Evolutionary conservation across 2,329 filamentous ascomycete species (phyloP).

Genomic region (Botrytis aclada): DNA sequence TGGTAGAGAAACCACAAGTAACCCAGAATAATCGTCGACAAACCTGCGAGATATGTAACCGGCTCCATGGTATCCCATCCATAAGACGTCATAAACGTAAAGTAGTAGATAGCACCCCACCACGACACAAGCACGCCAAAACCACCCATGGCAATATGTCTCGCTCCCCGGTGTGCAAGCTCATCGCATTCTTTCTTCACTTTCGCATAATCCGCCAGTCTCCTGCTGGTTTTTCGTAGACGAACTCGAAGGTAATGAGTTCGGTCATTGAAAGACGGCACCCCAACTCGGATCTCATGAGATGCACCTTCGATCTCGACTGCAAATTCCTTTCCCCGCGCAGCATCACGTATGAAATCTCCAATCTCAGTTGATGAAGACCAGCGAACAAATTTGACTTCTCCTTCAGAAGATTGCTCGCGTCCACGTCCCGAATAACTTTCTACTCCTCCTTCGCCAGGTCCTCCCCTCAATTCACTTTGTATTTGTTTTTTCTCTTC

Average conservation of each 20-base stretch:
- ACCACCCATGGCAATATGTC: conserved; percentile 75
- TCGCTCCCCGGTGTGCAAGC: conserved; percentile 72
- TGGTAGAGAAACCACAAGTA: conserved; percentile 95
- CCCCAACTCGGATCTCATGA: conserved; percentile 69
- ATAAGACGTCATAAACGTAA: conserved; percentile 68
- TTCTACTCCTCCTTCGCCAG: conserved; percentile 59
- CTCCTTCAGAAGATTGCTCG: conserved; percentile 25
- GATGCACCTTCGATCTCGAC: conserved; percentile 73
- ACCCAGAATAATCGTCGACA: conserved; percentile 81
- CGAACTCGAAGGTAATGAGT: conserved; percentile 82
- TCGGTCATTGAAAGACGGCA: conserved; percentile 86
- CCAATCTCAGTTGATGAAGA: conserved; percentile 85
- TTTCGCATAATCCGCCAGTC: conserved; percentile 66
- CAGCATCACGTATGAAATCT: conserved; percentile 89
- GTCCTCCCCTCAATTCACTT: conserved; percentile 43
- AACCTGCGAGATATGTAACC: conserved; percentile 83
- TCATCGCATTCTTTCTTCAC: conserved; percentile 80
- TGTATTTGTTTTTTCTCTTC: conserved; percentile 44
- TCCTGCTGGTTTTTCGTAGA: conserved; percentile 65
- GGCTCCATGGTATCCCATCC: conserved; percentile 93
- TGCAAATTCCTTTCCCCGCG: conserved; percentile 78
- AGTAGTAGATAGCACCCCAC: conserved; percentile 69
- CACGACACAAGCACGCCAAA: conserved; percentile 71
- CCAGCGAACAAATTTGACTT: conserved; percentile 76
- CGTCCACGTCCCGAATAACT: conserved; percentile 69